Evolutionary conservation across 805 yeast genomes (phyloP).

Genomic region (Candida golubevii): DNA sequence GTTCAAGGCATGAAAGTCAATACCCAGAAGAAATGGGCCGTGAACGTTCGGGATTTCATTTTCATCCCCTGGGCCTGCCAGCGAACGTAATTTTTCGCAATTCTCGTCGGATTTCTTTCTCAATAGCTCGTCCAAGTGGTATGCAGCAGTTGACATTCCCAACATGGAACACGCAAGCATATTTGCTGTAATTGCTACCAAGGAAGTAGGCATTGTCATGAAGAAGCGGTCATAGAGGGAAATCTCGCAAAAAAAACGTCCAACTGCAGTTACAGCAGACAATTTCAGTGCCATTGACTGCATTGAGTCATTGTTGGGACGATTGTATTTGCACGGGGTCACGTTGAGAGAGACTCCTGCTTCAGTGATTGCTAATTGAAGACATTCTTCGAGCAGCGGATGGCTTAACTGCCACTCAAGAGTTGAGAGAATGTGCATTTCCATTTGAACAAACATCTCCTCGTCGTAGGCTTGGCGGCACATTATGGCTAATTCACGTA

Average conservation of each 20-base stretch:
- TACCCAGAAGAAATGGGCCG: constrained; percentile 49
- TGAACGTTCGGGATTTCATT: constrained; percentile 37
- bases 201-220: constrained; percentile 41
- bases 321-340: constrained; percentile 24
- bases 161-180: constrained; percentile 52
- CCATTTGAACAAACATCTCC: constrained; percentile 48
- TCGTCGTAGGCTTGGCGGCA: constrained; percentile 57
- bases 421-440: constrained; percentile 38
- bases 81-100: constrained; percentile 7
- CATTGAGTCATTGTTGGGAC: constrained; percentile 9
- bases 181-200: constrained; percentile 47
- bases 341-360: constrained; percentile 22
- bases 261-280: constrained; percentile 52
- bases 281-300: constrained; percentile 27
- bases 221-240: constrained; percentile 48
- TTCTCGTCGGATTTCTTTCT: constrained; percentile 1
- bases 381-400: constrained; percentile 50
- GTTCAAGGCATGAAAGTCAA: constrained; percentile 34
- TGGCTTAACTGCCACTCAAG: constrained; percentile 44
- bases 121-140: constrained; percentile 11
- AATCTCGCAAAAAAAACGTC: constrained; percentile 52
- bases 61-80: constrained; percentile 34
- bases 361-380: constrained; percentile 39
- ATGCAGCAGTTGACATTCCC: constrained; percentile 40
- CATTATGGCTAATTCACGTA: constrained; percentile 51